Conservation (phyloP, 345 rosid genomes). For the Turritis glabra region DNA sequence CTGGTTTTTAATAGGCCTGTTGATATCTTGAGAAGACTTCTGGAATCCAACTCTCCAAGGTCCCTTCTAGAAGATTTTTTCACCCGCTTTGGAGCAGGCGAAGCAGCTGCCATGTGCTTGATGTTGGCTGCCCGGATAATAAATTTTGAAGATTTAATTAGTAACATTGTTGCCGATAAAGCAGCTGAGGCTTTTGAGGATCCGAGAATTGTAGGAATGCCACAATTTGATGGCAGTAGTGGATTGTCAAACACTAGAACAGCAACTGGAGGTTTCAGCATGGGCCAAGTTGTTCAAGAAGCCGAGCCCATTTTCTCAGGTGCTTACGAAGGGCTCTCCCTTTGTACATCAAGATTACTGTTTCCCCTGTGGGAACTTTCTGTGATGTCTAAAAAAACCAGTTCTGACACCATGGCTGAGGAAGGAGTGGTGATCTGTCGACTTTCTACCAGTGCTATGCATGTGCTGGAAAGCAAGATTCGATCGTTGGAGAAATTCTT, state of each 20-base stretch:
- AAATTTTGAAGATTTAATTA: slow-evolving; percentile 73
- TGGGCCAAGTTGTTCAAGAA: slow-evolving; percentile 99
- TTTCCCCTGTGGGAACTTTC: slow-evolving; percentile 97
- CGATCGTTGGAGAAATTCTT: slow-evolving; percentile 85
- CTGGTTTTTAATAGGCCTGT: slow-evolving; percentile 94
- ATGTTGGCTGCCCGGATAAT: slow-evolving; percentile 89
- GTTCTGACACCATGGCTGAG: slow-evolving; percentile 50
- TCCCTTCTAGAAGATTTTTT: slow-evolving; percentile 87
- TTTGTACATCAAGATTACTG: slow-evolving; percentile 88
- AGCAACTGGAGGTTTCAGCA: slow-evolving; percentile 89
- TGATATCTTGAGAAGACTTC: slow-evolving; percentile 83
- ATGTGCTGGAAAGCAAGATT: slow-evolving; percentile 78
- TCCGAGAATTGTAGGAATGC: slow-evolving; percentile 94
- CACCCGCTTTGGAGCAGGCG: slow-evolving; percentile 93
- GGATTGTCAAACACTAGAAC: slow-evolving; percentile 80
- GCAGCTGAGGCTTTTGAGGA: slow-evolving; percentile 98
- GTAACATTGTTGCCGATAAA: slow-evolving; percentile 75
- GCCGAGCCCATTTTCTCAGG: slow-evolving; percentile 95
- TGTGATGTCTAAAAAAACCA: slow-evolving; percentile 63
- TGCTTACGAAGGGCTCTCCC: slow-evolving; percentile 92
- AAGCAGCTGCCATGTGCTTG: slow-evolving; percentile 99
- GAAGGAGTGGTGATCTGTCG: slow-evolving; percentile 67
- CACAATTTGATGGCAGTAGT: slow-evolving; percentile 85
- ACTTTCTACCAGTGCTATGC: slow-evolving; percentile 80
- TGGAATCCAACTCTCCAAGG: slow-evolving; percentile 83